Evolutionary conservation across 345 rosid genomes (phyloP).

Genomic region (Ceriops zippeliana): DNA sequence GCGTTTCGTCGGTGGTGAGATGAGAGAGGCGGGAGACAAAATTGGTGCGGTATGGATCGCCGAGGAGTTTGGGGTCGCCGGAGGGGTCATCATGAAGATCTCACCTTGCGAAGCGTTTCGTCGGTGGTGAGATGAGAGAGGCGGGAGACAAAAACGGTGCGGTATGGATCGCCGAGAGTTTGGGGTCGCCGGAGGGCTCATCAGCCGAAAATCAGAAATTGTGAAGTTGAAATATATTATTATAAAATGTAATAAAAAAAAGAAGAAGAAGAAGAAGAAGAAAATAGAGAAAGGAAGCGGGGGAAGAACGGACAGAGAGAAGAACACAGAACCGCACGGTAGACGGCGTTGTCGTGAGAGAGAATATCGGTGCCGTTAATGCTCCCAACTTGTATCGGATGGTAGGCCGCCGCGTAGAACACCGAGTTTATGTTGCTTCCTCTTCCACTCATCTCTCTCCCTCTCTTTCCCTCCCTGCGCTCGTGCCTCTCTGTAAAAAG

Average conservation of each 20-base stretch:
- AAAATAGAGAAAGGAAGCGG: neutral
- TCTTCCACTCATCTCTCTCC: neutral
- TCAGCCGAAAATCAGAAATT: no score
- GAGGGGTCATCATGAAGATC: conserved; percentile 51
- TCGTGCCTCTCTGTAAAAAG: no score
- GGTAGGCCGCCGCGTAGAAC: conserved; percentile 81
- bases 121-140: conserved; percentile 77
- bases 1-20: conserved; percentile 62
- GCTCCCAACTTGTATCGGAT: conserved; percentile 94
- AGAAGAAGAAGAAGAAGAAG: neutral
- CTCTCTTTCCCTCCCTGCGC: neutral
- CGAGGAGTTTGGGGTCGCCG: conserved; percentile 66
- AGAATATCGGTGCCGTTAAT: conserved; percentile 85
- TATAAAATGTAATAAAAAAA: neutral
- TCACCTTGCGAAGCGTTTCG: conserved; percentile 57
- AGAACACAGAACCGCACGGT: conserved; percentile 83
- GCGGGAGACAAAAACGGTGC: conserved; percentile 75
- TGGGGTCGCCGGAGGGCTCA: conserved; percentile 76
- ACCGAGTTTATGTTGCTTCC: conserved; percentile 43
- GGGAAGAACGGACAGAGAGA: conserved; percentile 59
- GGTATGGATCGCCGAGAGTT: conserved; percentile 69
- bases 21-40: conserved; percentile 80
- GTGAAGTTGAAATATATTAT: neutral
- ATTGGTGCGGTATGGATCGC: conserved; percentile 76
- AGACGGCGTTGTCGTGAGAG: conserved; percentile 76